Base-by-base conservation (phyloP, 169 alveolate genomes). In the Perkinsus marinus region DNA sequence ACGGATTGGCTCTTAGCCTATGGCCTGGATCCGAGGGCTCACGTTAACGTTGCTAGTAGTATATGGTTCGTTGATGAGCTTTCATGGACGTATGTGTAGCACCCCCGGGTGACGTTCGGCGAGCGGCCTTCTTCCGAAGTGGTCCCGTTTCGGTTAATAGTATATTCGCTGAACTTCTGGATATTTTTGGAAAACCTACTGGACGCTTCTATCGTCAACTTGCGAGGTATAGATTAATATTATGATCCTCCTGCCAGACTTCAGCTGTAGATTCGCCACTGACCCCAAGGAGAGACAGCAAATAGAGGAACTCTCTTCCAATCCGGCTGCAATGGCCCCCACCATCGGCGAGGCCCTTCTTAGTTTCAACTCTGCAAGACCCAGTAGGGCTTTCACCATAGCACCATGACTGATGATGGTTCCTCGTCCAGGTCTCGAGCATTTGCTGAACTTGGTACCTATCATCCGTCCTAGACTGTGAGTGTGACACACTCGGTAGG, bases 141-240 rank as follows among this genome's bases (percentile, higher is more conserved):
- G 79, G 79, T 26, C 79, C 79, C 9, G 79, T 57, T 16, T 57
- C 79, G 5, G 36, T 57, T 13, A 5, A 16, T 19, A 57, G 79
- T 16, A 30, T 57, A 13, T 57, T 93, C 43, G 92, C 92, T 39
- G 94, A 93, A 36, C 92, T 92, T 41, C 43, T 93, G 38, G 95
- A 93, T 46, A 68, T 93, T 22, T 92, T 93, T 91, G 95, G 95
- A 6, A 89, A 90, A 89, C 95, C 95, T 26, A 90, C 89, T 43
- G 90, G 92, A 37, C 68, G 89, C 90, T 92, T 93, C 89, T 92
- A 43, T 90, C 92, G 92, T 36, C 89, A 89, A 13, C 91, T 93
- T 36, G 57, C 90, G 39, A 92, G 91, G 79, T 57, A 41, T 30
- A 13, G 36, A 57, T 57, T 30, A 41, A 6, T 10, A 41, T 6